Conservation (phyloP, 331 rosid genomes). For the Cydonia oblonga region DNA sequence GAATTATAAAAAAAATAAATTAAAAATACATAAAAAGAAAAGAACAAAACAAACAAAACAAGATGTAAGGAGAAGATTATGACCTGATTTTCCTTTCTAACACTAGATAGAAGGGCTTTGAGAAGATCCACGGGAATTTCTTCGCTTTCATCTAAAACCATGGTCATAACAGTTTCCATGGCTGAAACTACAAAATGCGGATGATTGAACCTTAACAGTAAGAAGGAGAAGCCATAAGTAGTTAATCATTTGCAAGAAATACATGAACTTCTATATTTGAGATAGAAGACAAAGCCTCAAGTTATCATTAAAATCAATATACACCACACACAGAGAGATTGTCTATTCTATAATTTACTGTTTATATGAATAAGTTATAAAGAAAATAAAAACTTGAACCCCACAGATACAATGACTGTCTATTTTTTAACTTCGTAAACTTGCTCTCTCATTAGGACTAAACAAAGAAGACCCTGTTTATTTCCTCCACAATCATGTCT, state of each 20-base stretch:
- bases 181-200: constrained; percentile 31
- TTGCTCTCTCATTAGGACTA: background rate
- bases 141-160: constrained; percentile 56
- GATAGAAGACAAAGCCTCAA: constrained; percentile 7
- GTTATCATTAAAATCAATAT: constrained; percentile 1
- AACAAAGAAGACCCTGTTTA: background rate
- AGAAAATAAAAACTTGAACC: background rate
- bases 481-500: too few species aligned
- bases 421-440: background rate
- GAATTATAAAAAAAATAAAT: background rate
- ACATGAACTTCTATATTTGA: background rate
- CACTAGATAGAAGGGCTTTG: constrained; percentile 40
- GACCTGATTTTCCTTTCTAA: constrained; percentile 58
- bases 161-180: constrained; percentile 61
- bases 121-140: constrained; percentile 55
- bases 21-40: background rate
- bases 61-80: background rate
- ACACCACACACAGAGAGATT: background rate
- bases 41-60: background rate
- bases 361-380: background rate
- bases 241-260: constrained; percentile 13
- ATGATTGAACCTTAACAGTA: constrained; percentile 49
- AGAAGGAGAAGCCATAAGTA: constrained; percentile 19
- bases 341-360: background rate
- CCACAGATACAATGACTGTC: too few species aligned